Conservation (phyloP, 1,284 basidiomycete genomes). For the Veloboletus limbatus region DNA sequence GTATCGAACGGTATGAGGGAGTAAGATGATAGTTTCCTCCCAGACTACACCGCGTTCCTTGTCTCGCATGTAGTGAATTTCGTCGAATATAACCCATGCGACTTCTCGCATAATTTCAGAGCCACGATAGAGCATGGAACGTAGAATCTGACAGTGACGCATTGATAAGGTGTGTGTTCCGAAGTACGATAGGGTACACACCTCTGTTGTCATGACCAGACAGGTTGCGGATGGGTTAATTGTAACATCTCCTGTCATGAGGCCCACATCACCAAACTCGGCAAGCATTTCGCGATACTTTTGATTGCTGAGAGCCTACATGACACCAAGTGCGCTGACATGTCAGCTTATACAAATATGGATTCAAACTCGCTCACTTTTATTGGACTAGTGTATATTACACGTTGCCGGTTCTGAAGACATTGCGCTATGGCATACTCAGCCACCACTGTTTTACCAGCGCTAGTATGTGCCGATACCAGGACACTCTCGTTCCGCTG, state of each 20-base stretch:
- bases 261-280: slow-evolving; percentile 95
- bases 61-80: slow-evolving; percentile 99
- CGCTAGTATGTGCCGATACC: slow-evolving; percentile 98
- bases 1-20: slow-evolving; percentile 94
- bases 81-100: slow-evolving; percentile 99
- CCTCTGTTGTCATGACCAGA: slow-evolving; percentile 99
- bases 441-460: slow-evolving; percentile 98
- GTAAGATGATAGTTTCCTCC: slow-evolving; percentile 94
- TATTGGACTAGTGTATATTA: slow-evolving; percentile 99
- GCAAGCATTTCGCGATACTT: slow-evolving; percentile 98
- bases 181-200: slow-evolving; percentile 35
- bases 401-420: slow-evolving; percentile 88
- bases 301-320: slow-evolving; percentile 93
- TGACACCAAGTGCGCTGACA: slow-evolving; percentile 9
- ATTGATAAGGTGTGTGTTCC: background rate
- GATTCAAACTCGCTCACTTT: slow-evolving; percentile 64
- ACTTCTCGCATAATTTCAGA: slow-evolving; percentile 99
- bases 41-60: slow-evolving; percentile 88
- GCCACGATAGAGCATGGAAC: slow-evolving; percentile 98
- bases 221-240: slow-evolving; percentile 97
- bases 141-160: slow-evolving; percentile 79
- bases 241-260: slow-evolving; percentile 99
- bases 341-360: slow-evolving; percentile 19
- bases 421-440: slow-evolving; percentile 99
- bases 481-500: slow-evolving; percentile 97